Evolutionary conservation across 2,329 filamentous ascomycete genomes (phyloP), one percentile per base, ranked within the genome.

Genomic region (Fusarium coicis): DNA sequence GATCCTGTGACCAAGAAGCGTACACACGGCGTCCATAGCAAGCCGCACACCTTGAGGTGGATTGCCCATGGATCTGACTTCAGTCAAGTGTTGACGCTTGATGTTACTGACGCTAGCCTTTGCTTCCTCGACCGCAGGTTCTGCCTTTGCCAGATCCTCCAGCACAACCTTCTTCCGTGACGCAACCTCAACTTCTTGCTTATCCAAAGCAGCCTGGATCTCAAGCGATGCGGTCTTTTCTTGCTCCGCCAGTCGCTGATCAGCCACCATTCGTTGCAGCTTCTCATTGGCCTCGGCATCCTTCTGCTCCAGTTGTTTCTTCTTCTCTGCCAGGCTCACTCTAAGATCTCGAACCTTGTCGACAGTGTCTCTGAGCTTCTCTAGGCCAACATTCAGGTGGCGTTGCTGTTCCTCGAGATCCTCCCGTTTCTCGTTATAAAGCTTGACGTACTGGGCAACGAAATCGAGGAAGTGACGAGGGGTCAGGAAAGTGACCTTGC

Each of bases 321-420:
- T 97, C 89, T 99, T 99, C 83, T 97, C 92, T 4, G 95, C 95
- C 65, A 99, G 88, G 82, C 95, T 98, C 75, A 90, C 92, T 77
- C 96, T 92, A 67, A 99, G 87, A 81, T 98, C 96, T 69, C 94
- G 92, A 63, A 99, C 96, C 85, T 99, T 98, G 83, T 97, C 95
- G 28, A 98, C 95, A 5, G 96, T 99, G 83, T 98, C 96, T 76
- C 94, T 90, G 34, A 99, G 87, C 83, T 99, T 99, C 85, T 99
- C 96, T 4, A 99, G 89, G 87, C 96, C 97, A 63, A 98, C 95
- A 78, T 99, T 99, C 71, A 99, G 87, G 88, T 99, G 96, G 36
- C 96, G 93, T 81, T 99, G 96, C 82, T 99, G 96, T 81, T 99
- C 96, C 82, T 99, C 96, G 3, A 99, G 89, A 80, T 99, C 96